Evolutionary conservation across 257 asterid genomes (phyloP).

Genomic region (Nicotiana undulata): DNA sequence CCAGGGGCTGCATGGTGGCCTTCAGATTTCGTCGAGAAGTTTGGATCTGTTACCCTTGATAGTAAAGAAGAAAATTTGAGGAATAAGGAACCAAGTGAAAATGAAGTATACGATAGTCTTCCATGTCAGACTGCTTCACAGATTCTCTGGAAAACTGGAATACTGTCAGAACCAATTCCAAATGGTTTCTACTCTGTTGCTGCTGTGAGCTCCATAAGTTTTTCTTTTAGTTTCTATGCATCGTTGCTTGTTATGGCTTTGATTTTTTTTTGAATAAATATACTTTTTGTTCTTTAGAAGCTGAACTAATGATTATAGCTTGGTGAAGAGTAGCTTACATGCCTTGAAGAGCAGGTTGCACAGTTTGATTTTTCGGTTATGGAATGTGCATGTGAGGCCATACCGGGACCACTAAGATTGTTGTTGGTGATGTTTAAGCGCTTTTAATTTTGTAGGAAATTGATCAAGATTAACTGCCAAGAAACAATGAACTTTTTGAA

Average conservation of each 20-base stretch:
- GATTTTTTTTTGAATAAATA: neutral
- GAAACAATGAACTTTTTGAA: neutral
- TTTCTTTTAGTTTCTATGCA: conserved; percentile 9
- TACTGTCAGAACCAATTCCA: conserved; percentile 82
- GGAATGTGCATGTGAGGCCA: neutral
- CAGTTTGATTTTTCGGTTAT: neutral
- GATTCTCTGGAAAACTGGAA: conserved; percentile 85
- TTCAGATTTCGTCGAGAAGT: conserved; percentile 53
- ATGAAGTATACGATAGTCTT: conserved; percentile 37
- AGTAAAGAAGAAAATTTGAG: conserved; percentile 36
- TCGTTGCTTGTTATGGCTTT: conserved; percentile 5
- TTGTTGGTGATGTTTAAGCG: neutral
- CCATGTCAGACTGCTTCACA: conserved; percentile 63
- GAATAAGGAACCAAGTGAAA: conserved; percentile 33
- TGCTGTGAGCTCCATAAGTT: conserved; percentile 60
- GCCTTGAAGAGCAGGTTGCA: neutral
- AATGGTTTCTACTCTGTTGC: conserved; percentile 91
- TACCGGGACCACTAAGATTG: neutral
- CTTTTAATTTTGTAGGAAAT: neutral
- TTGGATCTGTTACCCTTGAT: conserved; percentile 73
- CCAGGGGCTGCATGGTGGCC: conserved; percentile 62
- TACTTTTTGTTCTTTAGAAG: neutral
- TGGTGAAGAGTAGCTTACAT: neutral
- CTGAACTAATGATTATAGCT: neutral
- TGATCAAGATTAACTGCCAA: neutral